Base-by-base conservation (phyloP, 1,284 basidiomycete genomes). In the Lentinus polychrous region DNA sequence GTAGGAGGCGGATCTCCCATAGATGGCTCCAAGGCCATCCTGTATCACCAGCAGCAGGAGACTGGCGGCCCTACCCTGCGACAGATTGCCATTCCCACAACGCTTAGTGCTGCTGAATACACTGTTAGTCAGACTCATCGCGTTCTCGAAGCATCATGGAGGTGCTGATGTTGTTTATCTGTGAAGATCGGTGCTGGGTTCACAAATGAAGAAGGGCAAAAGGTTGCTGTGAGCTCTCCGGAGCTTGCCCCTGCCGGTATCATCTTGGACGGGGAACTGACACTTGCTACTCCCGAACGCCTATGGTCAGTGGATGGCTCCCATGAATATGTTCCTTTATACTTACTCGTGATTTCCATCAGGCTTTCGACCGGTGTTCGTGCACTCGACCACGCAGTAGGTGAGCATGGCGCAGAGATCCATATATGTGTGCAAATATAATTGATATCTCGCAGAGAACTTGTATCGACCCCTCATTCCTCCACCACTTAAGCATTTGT, bases 1-100 rank as follows among this genome's bases (percentile, higher is more conserved):
- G 72, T 91, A 24, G 89, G 89, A 2, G 89, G 89, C 24, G 89
- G 88, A 32, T 88, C 85, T 1, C 86, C 88, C 10, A 72, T 90
- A 50, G 89, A 91, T 61, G 86, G 84, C 2, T 70, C 83, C 24
- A 89, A 90, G 59, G 79, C 79, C 0, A 83, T 88, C 34, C 62
- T 83, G 11, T 82, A 81, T 61, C 72, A 74, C 49, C 66, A 79
- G 33, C 78, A 82, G 52, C 65, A 83, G 56, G 75, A 80, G 52
- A 65, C 55, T 2, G 78, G 77, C 14, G 75, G 73, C 2, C 49
- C 71, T 57, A 57, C 70, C 66, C 48, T 72, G 57, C 57, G 52
- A 31, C 78, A 83, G 55, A 81, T 92, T 49, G 84, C 87, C 3
- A 80, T 91, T 45, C 89, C 89, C 0, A 92, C 89, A 1, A 91